Evolutionary conservation across 441 rosid species (phyloP), one percentile per base, ranked within the genome.

Genomic region (Sinapis alba): DNA sequence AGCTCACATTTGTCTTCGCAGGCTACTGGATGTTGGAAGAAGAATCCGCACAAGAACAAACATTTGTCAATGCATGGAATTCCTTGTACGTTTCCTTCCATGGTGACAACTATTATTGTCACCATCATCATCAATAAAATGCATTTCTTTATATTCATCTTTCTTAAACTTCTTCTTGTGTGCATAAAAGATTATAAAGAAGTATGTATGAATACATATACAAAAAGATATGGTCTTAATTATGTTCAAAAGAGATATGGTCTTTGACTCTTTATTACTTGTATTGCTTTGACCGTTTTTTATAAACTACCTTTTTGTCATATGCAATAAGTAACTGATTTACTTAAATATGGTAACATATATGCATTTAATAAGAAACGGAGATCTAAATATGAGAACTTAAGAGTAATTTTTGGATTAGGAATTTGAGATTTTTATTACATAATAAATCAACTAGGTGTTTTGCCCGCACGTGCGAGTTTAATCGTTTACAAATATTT

Each of bases 91-190:
- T 28, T n/a, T 30, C 6, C 19, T 67, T 13, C 28, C 27, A 18
- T 51, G 12, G 28, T 5, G 61, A 6, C 18, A 23, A 50, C 30
- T 18, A 51, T 3, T 7, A 20, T 50, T 8, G 21, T 3, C 43
- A 18, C 71, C 41, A 67, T 2, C 24, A 51, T 50, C 43, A 50
- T 67, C 26, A 51, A 19, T 18, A 51, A 23, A 19, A 67, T 67
- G 28, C 43, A 51, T 8, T 30, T 51, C 9, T 28, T 67, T 4
- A 51, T 18, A 28, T 6, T 30, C 28, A 51, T 67, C 21, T 28
- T 50, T 30, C 45, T 28, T 18, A 51, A 18, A 9, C 7, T 11
- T 62, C 7, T 34, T 7, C 23, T 62, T 62, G 0, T 20, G 28
- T 45, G 51, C 51, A 45, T 45, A 45, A 13, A 45, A 13, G 8